Evolutionary conservation across 768 basidiomycete genomes (phyloP).

Genomic region (Mycena rebaudengoi): DNA sequence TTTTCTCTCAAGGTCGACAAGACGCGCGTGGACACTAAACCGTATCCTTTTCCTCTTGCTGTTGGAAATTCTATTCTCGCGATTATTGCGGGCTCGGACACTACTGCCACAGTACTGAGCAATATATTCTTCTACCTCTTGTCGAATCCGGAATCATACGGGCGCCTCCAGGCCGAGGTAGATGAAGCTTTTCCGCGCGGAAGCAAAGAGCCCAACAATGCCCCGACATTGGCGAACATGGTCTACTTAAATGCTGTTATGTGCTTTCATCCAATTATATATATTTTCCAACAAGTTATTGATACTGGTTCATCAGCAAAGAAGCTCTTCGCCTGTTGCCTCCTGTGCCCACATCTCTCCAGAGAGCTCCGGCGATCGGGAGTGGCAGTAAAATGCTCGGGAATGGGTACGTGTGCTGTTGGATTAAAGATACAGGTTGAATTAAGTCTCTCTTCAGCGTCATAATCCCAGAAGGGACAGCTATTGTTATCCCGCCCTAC

Average conservation of each 20-base stretch:
- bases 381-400: constrained; percentile 9
- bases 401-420: constrained; percentile 4
- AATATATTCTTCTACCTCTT: constrained; percentile 51
- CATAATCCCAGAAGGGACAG: constrained; percentile 50
- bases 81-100: constrained; percentile 57
- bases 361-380: constrained; percentile 9
- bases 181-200: constrained; percentile 34
- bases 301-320: constrained; percentile 5
- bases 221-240: constrained; percentile 32
- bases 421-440: too few relatives aligned
- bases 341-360: neutral
- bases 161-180: constrained; percentile 50
- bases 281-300: neutral
- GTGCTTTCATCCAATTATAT: constrained; percentile 27
- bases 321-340: constrained; percentile 10
- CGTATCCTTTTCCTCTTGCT: constrained; percentile 1
- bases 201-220: neutral
- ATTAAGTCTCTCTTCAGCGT: neutral
- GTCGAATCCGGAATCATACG: constrained; percentile 44
- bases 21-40: neutral
- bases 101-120: constrained; percentile 49
- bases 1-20: neutral
- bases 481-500: constrained; percentile 50
- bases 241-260: constrained; percentile 46
- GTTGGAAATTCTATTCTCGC: constrained; percentile 31